Base-by-base conservation (phyloP, 495 filamentous ascomycete genomes). In the Jackrogersella multiformis region DNA sequence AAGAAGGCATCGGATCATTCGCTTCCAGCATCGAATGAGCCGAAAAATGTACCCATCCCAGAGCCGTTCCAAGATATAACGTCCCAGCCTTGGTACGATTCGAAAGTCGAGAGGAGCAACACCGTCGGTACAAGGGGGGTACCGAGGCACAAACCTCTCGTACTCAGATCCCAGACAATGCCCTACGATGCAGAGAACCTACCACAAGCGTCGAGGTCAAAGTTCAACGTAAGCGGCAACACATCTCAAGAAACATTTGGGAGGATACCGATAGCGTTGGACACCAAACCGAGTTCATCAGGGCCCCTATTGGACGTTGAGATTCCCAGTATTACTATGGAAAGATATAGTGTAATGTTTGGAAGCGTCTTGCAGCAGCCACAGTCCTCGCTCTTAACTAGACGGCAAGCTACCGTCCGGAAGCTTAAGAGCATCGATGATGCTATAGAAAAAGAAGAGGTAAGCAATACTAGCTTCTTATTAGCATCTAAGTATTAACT, bases 261-360 rank as follows among this genome's bases (percentile, higher is more conserved):
- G 24, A 61, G 54, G 20, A 70, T 57, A 26, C 70, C 61, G 12
- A 66, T 54, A 34, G 62, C 38, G 20, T 64, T 51, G n/a, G 58
- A 54, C 30, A 69, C 46, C n/a, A 54, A 48, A 1, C 52, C 51
- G 13, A 54, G 35, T 16, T 54, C 39, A 15, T 64, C 48, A 24
- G 69, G 42, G 30, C 65, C 55, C 57, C 71, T 84, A 12, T 78
- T 98, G 32, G 83, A 92, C 56, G 85, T 97, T 5, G 87, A 95
- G 32, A 96, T 98, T 35, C 94, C 94, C 0, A 81, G 84, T 32
- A 83, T 91, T 38, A 81, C 92, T 52, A 82, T 98, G 82, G 94
- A 97, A 73, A 82, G 94, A 20, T 98, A 97, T 66, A 96, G 92
- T 61, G 86, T 98, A 51, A 97, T 98, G 94, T 98, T 98, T 76